phyloP scores from a whole-genome alignment of 768 basidiomycete genomes.

The Megacollybia marginata region DNA sequence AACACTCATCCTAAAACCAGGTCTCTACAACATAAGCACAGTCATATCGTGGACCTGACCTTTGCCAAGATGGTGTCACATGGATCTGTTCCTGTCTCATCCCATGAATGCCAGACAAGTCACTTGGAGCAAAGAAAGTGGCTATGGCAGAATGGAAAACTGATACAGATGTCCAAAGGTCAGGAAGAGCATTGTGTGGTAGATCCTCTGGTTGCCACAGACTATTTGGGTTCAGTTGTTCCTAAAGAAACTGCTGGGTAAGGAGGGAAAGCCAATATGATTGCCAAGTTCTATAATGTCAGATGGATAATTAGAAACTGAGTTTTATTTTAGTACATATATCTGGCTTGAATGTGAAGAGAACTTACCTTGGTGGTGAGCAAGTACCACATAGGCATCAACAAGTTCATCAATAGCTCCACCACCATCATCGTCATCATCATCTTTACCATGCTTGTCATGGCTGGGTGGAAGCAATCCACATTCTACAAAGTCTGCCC shows the following conservation, averaged over 20 bases:
- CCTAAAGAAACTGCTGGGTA: constrained; percentile 11
- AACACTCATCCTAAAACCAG: constrained; percentile 13
- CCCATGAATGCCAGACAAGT: constrained; percentile 11
- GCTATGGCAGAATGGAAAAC: constrained; percentile 14
- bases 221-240: constrained; percentile 10
- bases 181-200: background rate
- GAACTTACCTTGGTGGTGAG: constrained; percentile 4
- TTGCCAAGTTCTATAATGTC: constrained; percentile 3
- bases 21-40: constrained; percentile 9
- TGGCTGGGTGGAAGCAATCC: background rate
- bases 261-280: constrained; percentile 9
- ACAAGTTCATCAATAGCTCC: constrained; percentile 1
- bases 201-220: background rate
- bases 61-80: constrained; percentile 10
- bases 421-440: constrained; percentile 4
- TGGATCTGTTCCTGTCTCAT: constrained; percentile 15
- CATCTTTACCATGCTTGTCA: constrained; percentile 3
- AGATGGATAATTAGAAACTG: constrained; percentile 10
- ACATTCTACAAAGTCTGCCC: background rate
- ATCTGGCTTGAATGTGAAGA: background rate
- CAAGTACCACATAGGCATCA: constrained; percentile 4
- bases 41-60: constrained; percentile 9
- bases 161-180: constrained; percentile 1
- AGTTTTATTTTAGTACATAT: background rate
- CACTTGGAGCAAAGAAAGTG: constrained; percentile 13